A percentile compares a stretch with the other conserved stretches of the same genome.
Conservation (phyloP, 164 flowering plant species). For the Aristolochia californica region DNA sequence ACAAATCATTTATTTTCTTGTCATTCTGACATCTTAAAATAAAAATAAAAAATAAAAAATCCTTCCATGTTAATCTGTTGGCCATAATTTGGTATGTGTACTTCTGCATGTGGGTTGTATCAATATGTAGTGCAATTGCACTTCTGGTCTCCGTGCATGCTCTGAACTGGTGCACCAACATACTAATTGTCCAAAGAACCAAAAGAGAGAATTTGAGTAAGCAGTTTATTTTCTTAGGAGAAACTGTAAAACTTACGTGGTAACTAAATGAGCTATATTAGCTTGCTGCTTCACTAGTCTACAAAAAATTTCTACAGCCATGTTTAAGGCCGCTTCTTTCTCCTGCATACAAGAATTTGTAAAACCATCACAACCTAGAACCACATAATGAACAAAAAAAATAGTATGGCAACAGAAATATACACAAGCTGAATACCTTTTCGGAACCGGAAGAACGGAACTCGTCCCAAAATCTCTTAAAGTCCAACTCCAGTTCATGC, state of each 20-base stretch:
- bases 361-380: conserved; percentile 12
- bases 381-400: background rate
- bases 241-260: conserved; percentile 38
- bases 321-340: conserved; percentile 91
- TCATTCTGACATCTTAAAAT: too few relatives aligned
- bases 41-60: too few relatives aligned
- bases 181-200: too few relatives aligned
- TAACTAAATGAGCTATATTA: conserved; percentile 78
- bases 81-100: too few relatives aligned
- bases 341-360: conserved; percentile 50
- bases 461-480: conserved; percentile 97
- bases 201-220: too few relatives aligned
- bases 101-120: too few relatives aligned
- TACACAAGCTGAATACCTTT: conserved; percentile 39
- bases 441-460: conserved; percentile 95
- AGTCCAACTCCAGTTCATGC: conserved; percentile 94
- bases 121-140: too few relatives aligned
- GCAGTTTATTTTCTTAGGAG: background rate
- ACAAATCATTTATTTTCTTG: too few relatives aligned
- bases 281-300: conserved; percentile 86
- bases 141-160: too few relatives aligned
- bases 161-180: too few relatives aligned
- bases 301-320: conserved; percentile 87
- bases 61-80: too few relatives aligned
- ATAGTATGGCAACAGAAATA: background rate